Conservation (phyloP, 2,329 filamentous ascomycete genomes). For the Xylaria sp. region DNA sequence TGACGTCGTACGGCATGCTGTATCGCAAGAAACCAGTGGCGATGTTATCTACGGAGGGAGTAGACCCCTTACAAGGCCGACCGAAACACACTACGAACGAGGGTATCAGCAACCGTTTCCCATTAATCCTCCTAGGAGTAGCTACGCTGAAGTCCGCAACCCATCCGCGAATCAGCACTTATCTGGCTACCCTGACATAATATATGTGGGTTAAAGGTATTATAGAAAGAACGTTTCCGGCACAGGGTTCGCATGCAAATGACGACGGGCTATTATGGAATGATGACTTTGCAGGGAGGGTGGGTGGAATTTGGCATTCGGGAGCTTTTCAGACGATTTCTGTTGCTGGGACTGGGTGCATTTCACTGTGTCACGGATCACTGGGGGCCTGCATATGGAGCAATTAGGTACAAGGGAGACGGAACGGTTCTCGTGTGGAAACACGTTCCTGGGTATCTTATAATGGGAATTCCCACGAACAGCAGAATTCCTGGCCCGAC, state of each 20-base stretch:
- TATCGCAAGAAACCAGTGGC: slow-evolving; percentile 2
- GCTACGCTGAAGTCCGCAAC: slow-evolving; percentile 19
- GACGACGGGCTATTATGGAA: slow-evolving; percentile 1
- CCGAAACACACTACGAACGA: slow-evolving; percentile 16
- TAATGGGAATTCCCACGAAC: no score
- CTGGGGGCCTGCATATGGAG: slow-evolving; percentile 6
- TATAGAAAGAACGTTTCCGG: background rate
- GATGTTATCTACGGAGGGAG: slow-evolving; percentile 10
- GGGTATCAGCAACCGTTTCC: slow-evolving; percentile 19
- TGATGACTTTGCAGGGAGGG: background rate
- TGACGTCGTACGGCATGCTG: slow-evolving; percentile 1
- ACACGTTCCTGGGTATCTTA: background rate
- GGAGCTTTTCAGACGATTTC: background rate
- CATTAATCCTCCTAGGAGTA: slow-evolving; percentile 17
- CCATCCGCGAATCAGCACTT: slow-evolving; percentile 16
- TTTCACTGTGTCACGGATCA: slow-evolving; percentile 20
- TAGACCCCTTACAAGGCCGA: background rate
- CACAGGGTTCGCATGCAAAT: slow-evolving; percentile 1
- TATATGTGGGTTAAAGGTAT: slow-evolving; percentile 23
- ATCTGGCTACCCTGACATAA: slow-evolving; percentile 21
- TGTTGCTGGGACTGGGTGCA: slow-evolving; percentile 8
- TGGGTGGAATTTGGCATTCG: no score
- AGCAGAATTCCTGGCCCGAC: no score
- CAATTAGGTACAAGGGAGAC: background rate
- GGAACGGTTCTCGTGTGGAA: background rate